phyloP scores from a whole-genome alignment of 192 early-diverging fungal species.

The Coemansia javaensis region DNA sequence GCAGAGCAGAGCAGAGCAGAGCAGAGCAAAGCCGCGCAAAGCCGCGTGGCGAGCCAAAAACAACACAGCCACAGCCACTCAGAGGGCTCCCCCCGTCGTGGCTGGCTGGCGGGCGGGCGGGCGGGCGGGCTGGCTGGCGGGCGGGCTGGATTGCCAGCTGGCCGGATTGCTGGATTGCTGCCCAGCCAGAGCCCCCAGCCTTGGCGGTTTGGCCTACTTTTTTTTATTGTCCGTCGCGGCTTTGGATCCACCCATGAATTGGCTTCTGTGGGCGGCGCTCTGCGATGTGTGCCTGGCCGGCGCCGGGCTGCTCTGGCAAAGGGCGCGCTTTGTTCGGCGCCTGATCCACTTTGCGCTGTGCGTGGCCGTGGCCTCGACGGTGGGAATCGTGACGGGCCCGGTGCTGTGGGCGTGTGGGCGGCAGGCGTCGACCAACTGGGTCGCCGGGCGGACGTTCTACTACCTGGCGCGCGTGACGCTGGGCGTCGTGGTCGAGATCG shows the following conservation, averaged over 20 bases:
- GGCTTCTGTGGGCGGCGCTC: constrained; percentile 27
- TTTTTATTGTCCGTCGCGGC: no score
- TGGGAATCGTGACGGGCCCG: constrained; percentile 53
- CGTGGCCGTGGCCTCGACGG: constrained; percentile 40
- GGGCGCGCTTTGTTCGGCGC: constrained; percentile 19
- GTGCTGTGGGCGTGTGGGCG: constrained; percentile 55
- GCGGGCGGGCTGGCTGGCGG: no score
- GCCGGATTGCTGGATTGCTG: no score
- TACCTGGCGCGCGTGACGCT: constrained; percentile 47
- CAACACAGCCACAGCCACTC: no score
- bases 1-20: no score
- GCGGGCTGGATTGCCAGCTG: no score
- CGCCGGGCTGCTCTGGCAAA: constrained; percentile 29
- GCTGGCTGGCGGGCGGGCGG: no score
- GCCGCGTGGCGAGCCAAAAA: no score
- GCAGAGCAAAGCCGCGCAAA: no score
- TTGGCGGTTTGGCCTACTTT: not conserved
- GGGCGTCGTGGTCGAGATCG: constrained; percentile 58
- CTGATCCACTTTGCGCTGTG: constrained; percentile 29
- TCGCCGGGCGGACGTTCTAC: constrained; percentile 59
- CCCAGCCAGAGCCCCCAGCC: no score
- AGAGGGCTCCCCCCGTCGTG: no score
- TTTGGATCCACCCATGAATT: no score
- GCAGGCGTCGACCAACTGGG: constrained; percentile 59
- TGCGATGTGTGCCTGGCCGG: constrained; percentile 22